Base-by-base conservation (phyloP, 768 basidiomycete species). In the Rhizopogon roseolus region DNA sequence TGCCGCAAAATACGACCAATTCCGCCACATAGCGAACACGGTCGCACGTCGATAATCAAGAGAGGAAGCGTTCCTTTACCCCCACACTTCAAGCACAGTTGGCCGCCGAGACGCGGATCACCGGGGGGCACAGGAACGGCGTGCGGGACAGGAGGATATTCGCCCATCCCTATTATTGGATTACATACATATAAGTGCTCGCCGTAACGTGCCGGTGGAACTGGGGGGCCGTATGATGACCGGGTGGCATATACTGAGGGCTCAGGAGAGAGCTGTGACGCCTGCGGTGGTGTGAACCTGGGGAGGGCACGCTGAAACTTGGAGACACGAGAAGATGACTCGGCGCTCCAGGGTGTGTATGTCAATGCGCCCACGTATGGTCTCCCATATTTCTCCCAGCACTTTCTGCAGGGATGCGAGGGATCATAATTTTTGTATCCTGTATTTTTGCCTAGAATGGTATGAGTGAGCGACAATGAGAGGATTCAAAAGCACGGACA, bases 391-490 rank as follows among this genome's bases (percentile, higher is more conserved):
- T 82, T 84, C 6, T 76, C 70, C 90, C 90, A 93, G 71, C 91
- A 93, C 53, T 78, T 80, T 54, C 75, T 73, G 62, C 90, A 91
- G 6, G 89, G 86, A 53, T 81, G 72, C 1, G 74, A 64, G 0
- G 87, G 86, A 65, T 91, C 87, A 37, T 71, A 72, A 53, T 78
- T 73, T 66, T 88, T 89, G 70, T 84, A 92, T 2, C 90, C 90
- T 0, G 78, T 81, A 65, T 93, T 92, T 38, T 73, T 72, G 60
- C 90, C 90, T 91, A 19, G 40, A 11, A 53, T 11, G n/a, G n/a
- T 4, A 49, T 57, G 13, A 54, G 22, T 27, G 22, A 34, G 27
- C 8, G 6, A 13, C 32, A 13, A 55, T 36, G 17, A 9, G 50
- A 4, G 19, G 5, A 42, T 48, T 17, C 11, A 22, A 25, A 14